A percentile compares a stretch with the other conserved stretches of the same genome.
phyloP scores from a whole-genome alignment of 1,284 basidiomycete species.

The Entoloma clypeatum region DNA sequence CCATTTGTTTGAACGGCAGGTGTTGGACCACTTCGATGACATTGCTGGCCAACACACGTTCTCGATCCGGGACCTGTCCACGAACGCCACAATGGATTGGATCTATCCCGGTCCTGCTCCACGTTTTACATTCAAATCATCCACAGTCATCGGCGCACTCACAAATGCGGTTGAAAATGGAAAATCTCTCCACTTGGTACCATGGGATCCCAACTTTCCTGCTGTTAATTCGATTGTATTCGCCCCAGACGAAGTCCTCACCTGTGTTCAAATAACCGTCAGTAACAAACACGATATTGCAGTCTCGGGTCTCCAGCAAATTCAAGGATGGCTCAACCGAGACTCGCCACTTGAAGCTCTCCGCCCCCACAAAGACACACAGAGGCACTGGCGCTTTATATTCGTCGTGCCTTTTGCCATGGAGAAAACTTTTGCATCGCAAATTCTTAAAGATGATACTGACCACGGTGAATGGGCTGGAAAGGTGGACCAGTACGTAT shows the following conservation, averaged over 20 bases:
- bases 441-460: slow-evolving; percentile 8
- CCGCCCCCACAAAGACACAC: slow-evolving; percentile 7
- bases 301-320: slow-evolving; percentile 7
- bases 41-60: neutral
- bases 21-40: slow-evolving; percentile 10
- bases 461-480: too few species aligned
- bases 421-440: slow-evolving; percentile 9
- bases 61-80: slow-evolving; percentile 4
- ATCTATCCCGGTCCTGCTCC: slow-evolving; percentile 2
- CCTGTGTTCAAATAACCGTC: slow-evolving; percentile 6
- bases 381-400: slow-evolving; percentile 7
- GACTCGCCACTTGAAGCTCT: slow-evolving; percentile 2
- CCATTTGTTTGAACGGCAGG: slow-evolving; percentile 6
- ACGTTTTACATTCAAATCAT: slow-evolving; percentile 3
- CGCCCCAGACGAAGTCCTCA: slow-evolving; percentile 6
- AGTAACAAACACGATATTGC: slow-evolving; percentile 1
- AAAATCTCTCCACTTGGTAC: slow-evolving; percentile 8
- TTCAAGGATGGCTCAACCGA: slow-evolving; percentile 10
- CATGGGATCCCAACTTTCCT: slow-evolving; percentile 9
- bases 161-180: neutral
- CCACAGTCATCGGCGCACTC: slow-evolving; percentile 2
- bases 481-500: too few species aligned
- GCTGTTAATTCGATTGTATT: slow-evolving; percentile 7
- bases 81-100: neutral
- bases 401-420: slow-evolving; percentile 10